Conservation (phyloP, 2,329 filamentous ascomycete species). For the Ilyonectria destructans region DNA sequence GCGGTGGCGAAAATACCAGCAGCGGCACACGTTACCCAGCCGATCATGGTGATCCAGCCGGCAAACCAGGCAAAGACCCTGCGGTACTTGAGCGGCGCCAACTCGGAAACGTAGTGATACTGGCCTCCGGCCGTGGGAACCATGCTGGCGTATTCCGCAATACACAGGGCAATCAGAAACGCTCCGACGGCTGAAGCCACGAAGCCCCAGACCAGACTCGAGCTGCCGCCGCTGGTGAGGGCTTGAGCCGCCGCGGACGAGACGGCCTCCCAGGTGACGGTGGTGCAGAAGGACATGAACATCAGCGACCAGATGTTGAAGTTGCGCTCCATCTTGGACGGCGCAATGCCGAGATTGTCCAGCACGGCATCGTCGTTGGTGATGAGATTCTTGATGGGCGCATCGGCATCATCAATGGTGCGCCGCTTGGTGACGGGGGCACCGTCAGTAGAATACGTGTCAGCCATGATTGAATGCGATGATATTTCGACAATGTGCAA, state of each 20-base stretch:
- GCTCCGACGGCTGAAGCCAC: slow-evolving; percentile 8
- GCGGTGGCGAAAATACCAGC: slow-evolving; percentile 26
- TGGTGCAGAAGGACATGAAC: slow-evolving; percentile 33
- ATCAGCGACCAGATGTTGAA: slow-evolving; percentile 29
- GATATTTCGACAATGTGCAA: background rate
- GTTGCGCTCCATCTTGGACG: slow-evolving; percentile 29
- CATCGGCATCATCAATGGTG: background rate
- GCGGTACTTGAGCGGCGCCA: slow-evolving; percentile 18
- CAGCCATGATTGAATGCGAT: background rate
- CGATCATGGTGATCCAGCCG: slow-evolving; percentile 29
- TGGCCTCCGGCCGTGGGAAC: slow-evolving; percentile 26
- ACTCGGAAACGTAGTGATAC: slow-evolving; percentile 29
- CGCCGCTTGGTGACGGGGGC: background rate
- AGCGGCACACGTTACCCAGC: slow-evolving; percentile 20
- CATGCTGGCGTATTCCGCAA: slow-evolving; percentile 28
- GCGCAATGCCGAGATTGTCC: slow-evolving; percentile 20
- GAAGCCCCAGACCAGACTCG: slow-evolving; percentile 31
- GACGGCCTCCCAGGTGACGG: slow-evolving; percentile 29
- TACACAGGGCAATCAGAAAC: slow-evolving; percentile 6
- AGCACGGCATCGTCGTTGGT: slow-evolving; percentile 16
- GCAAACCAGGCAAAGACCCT: slow-evolving; percentile 26
- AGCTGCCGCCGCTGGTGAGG: slow-evolving; percentile 21
- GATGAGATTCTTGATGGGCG: background rate
- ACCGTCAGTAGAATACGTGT: background rate
- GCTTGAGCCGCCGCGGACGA: slow-evolving; percentile 20